Evolutionary conservation across 495 filamentous ascomycete species (phyloP), one percentile per base, ranked within the genome.

Genomic region (Elaphomyces granulatus): DNA sequence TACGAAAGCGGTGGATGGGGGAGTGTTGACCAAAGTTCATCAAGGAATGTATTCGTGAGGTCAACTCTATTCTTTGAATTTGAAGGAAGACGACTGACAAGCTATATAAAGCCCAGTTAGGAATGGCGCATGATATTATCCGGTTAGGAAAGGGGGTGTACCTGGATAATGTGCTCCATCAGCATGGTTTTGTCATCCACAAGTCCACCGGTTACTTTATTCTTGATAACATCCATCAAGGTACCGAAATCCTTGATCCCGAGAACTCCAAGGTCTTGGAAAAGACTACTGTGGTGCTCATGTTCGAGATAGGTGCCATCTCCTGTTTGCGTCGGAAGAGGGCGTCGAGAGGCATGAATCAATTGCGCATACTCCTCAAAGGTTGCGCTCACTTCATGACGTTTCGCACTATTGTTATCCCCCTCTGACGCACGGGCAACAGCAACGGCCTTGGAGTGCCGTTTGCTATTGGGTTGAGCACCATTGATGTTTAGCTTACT

Each of bases 141-240:
- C 18, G 33, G 15, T 15, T 9, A 10, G 10, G 2, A 31, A 1
- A 37, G 12, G 14, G 26, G n/a, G 32, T 52, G 43, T 51, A 63
- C 60, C 60, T 83, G 78, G 49, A 84, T 83, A 37, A 80, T 66
- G n/a, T 67, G 66, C 51, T 87, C 82, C 80, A 86, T 85, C 42
- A 80, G 59, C 63, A 79, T 77, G 15, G 79, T 84, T 64, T 86
- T 87, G 55, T 90, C 83, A 45, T 85, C 76, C 0, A 61, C 46
- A 15, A 75, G 46, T 38, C 77, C 71, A 14, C 80, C 75, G 14
- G 60, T 61, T 15, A 56, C 60, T 52, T 76, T 72, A 38, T 46
- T 62, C 46, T 64, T 59, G 42, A 74, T 58, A 20, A 75, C 44
- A 23, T 71, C 63, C 53, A 65, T 68, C 39, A 78, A 51, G 3